Percentiles rank a stretch among this genome's conserved stretches.
phyloP scores from a whole-genome alignment of 495 filamentous ascomycete species.

The Daldinia childiae region DNA sequence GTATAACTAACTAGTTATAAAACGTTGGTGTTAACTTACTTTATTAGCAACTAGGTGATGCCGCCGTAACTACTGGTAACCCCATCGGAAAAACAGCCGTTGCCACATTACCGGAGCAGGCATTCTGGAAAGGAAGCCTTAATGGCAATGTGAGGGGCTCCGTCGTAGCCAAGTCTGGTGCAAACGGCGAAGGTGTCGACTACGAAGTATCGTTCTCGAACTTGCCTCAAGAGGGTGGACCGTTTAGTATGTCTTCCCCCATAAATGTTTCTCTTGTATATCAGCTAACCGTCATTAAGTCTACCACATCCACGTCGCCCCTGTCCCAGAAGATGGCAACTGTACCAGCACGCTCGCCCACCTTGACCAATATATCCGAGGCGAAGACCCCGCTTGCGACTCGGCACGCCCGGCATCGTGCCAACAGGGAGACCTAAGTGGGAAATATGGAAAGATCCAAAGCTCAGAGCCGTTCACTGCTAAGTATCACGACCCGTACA shows the following conservation, averaged over 20 bases:
- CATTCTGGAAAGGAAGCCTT: constrained; percentile 57
- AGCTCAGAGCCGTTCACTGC: constrained; percentile 51
- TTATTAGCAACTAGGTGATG: constrained; percentile 59
- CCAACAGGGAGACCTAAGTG: constrained; percentile 84
- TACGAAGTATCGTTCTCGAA: constrained; percentile 70
- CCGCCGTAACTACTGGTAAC: constrained; percentile 68
- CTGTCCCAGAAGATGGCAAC: constrained; percentile 78
- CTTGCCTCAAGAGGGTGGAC: constrained; percentile 70
- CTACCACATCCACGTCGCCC: constrained; percentile 84
- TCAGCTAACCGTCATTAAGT: constrained; percentile 55
- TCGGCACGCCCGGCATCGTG: constrained; percentile 69
- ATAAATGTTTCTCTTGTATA: not conserved
- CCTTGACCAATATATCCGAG: constrained; percentile 63
- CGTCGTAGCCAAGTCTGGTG: constrained; percentile 63
- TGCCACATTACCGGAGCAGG: constrained; percentile 65
- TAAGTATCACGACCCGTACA: constrained; percentile 73
- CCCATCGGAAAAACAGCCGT: constrained; percentile 66
- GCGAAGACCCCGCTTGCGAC: constrained; percentile 73
- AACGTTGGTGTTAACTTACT: constrained; percentile 32
- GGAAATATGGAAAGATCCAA: constrained; percentile 78
- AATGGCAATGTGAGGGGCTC: constrained; percentile 69
- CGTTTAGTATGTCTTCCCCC: constrained; percentile 69
- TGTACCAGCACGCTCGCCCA: constrained; percentile 78
- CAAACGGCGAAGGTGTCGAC: constrained; percentile 69
- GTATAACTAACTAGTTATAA: not conserved